Conservation (phyloP, 805 yeast genomes). For the Barnettozyma siamensis region DNA sequence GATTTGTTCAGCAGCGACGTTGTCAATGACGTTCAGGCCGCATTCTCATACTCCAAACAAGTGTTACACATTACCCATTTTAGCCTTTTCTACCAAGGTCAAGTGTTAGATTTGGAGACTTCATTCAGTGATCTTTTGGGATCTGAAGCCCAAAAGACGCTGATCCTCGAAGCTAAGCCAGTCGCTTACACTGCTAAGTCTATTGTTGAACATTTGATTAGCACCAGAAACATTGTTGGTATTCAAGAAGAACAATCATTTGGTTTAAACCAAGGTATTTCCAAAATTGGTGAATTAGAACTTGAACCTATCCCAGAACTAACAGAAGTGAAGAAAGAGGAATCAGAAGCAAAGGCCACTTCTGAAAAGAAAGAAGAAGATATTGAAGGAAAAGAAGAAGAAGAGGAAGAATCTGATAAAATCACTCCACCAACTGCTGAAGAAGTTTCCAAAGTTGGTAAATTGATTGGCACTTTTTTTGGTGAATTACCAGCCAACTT, state of each 20-base stretch:
- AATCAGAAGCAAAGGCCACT: slow-evolving; percentile 8
- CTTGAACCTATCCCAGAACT: slow-evolving; percentile 27
- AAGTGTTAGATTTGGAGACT: slow-evolving; percentile 26
- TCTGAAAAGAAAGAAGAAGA: slow-evolving; percentile 13
- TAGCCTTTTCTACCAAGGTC: slow-evolving; percentile 35
- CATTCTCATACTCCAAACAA: slow-evolving; percentile 50
- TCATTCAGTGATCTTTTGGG: slow-evolving; percentile 24
- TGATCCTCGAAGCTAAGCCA: slow-evolving; percentile 43
- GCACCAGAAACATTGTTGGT: slow-evolving; percentile 57
- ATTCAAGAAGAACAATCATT: slow-evolving; percentile 43
- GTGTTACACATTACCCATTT: slow-evolving; percentile 60
- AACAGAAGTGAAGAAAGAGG: slow-evolving; percentile 10
- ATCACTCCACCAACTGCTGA: slow-evolving; percentile 23
- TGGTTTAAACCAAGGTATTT: slow-evolving; percentile 40
- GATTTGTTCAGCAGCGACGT: slow-evolving; percentile 34
- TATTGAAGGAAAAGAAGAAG: slow-evolving; percentile 1
- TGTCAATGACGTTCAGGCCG: slow-evolving; percentile 50
- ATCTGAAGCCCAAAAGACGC: slow-evolving; percentile 20
- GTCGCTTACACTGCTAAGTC: slow-evolving; percentile 55
- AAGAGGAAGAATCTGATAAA: slow-evolving; percentile 1
- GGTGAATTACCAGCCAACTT: slow-evolving; percentile 20
- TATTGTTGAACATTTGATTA: slow-evolving; percentile 56
- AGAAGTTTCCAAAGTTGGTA: slow-evolving; percentile 17
- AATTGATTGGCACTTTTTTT: slow-evolving; percentile 17
- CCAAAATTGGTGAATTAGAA: slow-evolving; percentile 38